Evolutionary conservation across 768 basidiomycete genomes (phyloP).

Genomic region (Rickenella mellea): DNA sequence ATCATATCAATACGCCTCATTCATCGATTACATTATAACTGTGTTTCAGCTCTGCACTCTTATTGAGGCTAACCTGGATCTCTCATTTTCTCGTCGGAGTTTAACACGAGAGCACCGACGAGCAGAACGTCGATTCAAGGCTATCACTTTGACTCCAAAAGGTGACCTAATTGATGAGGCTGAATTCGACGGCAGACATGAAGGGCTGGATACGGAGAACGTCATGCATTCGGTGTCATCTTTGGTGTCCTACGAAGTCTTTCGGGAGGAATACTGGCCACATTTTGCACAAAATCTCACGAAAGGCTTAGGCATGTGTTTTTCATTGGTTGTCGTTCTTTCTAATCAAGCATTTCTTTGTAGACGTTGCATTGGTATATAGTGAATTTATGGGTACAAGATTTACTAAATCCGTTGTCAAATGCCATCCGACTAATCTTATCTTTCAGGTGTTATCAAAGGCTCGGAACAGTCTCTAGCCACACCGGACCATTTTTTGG

Average conservation of each 20-base stretch:
- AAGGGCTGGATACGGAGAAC: neutral
- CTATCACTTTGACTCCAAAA: neutral
- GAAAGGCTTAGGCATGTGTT: slow-evolving; percentile 40
- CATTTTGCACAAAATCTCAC: slow-evolving; percentile 42
- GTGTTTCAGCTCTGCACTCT: slow-evolving; percentile 33
- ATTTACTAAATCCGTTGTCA: neutral
- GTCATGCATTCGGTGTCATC: slow-evolving; percentile 2
- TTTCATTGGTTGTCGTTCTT: neutral
- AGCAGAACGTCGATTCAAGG: slow-evolving; percentile 2
- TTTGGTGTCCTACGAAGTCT: slow-evolving; percentile 36
- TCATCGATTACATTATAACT: neutral
- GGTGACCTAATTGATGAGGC: neutral
- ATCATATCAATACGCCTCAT: neutral
- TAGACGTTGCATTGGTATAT: slow-evolving; percentile 56
- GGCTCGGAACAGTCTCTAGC: slow-evolving; percentile 50
- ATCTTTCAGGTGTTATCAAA: slow-evolving; percentile 43
- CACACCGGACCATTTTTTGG: slow-evolving; percentile 28
- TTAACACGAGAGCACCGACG: slow-evolving; percentile 2
- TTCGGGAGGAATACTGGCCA: slow-evolving; percentile 47
- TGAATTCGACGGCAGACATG: slow-evolving; percentile 1
- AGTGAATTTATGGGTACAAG: slow-evolving; percentile 53
- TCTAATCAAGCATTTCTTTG: neutral
- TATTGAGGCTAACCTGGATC: slow-evolving; percentile 35
- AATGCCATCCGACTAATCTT: neutral
- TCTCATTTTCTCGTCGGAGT: slow-evolving; percentile 3